These are phyloP conservation scores for Solanum sejunctum DNA, from an alignment of 257 asterid species.

Conservation along the genomic window DNA sequence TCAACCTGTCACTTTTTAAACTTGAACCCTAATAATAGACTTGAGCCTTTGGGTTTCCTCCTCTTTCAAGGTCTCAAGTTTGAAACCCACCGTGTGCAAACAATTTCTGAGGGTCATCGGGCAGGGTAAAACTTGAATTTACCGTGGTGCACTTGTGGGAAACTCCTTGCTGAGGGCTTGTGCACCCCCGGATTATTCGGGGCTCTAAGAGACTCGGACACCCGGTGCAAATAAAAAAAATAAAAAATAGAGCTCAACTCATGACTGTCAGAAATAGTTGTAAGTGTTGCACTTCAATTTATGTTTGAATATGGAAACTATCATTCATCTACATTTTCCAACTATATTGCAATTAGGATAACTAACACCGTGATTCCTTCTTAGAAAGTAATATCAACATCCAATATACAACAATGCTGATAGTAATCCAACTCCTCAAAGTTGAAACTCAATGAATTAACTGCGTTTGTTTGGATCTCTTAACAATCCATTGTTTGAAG, in stretches of 20 bases:
- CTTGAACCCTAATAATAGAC: background rate
- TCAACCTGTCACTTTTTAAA: background rate
- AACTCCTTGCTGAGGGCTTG: no score
- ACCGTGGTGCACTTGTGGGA: no score
- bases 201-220: no score
- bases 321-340: background rate
- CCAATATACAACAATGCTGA: background rate
- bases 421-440: background rate
- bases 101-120: no score
- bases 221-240: no score
- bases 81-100: no score
- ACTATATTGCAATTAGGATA: background rate
- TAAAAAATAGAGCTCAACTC: background rate
- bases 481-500: background rate
- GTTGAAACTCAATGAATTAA: background rate
- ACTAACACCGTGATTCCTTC: background rate
- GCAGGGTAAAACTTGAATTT: no score
- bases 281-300: background rate
- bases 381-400: background rate
- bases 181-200: no score
- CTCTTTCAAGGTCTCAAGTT: no score
- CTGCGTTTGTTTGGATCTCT: background rate
- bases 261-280: background rate
- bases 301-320: background rate
- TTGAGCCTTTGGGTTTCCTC: no score